Conservation (phyloP, 441 rosid genomes). For the Erodium texanum region DNA sequence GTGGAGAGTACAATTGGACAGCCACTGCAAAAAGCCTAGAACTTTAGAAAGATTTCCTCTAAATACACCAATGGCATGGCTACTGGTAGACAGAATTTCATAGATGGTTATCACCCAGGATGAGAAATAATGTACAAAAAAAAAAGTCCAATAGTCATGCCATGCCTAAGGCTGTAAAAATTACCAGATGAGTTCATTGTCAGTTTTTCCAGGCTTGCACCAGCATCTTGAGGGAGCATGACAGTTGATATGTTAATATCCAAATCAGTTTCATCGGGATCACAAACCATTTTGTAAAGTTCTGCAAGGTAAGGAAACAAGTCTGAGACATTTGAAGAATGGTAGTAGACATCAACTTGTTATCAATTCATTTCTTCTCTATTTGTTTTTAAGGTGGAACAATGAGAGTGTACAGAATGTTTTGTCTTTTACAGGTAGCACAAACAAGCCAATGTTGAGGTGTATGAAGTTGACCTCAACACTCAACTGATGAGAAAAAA, state of each 20-base stretch:
- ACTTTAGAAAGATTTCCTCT: constrained; percentile 7
- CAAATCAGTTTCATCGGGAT: constrained; percentile 88
- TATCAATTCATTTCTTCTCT: too few relatives aligned
- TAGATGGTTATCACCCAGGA: neutral
- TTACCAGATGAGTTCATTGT: constrained; percentile 65
- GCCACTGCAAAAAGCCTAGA: constrained; percentile 46
- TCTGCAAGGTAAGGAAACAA: constrained; percentile 35
- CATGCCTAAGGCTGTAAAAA: constrained; percentile 15
- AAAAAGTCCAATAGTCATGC: too few relatives aligned
- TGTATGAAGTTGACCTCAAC: neutral
- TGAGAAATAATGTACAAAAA: neutral
- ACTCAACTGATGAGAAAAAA: neutral
- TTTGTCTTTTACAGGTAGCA: neutral
- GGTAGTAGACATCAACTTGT: too few relatives aligned
- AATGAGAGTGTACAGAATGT: neutral
- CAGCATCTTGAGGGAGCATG: constrained; percentile 96
- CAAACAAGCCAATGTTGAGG: neutral
- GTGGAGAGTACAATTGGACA: constrained; percentile 94
- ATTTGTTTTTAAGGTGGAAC: neutral
- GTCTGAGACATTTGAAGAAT: neutral
- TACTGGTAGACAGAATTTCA: too few relatives aligned
- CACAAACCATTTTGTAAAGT: constrained; percentile 98
- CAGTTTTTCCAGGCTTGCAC: constrained; percentile 62
- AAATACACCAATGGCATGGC: neutral
- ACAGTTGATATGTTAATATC: constrained; percentile 80